These are phyloP conservation scores for Licmophora abbreviata DNA, from an alignment of 108 stramenopile species.

Conservation along the genomic window DNA sequence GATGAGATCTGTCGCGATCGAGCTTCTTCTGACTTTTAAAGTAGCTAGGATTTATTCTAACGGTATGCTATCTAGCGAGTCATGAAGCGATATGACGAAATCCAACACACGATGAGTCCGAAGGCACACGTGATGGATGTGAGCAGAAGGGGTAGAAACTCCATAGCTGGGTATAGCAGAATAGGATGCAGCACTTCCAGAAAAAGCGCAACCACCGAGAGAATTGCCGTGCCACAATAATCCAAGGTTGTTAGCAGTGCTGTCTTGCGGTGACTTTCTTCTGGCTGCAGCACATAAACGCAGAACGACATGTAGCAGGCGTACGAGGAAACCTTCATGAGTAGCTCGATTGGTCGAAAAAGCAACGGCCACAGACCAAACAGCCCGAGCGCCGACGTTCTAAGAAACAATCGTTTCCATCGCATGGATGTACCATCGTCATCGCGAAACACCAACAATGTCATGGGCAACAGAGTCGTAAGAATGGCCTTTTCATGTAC, in stretches of 20 bases:
- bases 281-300: conserved; percentile 4
- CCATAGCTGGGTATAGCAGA: conserved; percentile 34
- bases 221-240: conserved; percentile 8
- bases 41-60: no score
- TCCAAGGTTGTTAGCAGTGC: conserved; percentile 9
- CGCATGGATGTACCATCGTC: conserved; percentile 10
- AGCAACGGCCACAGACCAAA: conserved; percentile 67
- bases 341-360: conserved; percentile 50
- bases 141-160: conserved; percentile 71
- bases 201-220: conserved; percentile 23
- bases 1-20: no score
- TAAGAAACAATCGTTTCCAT: conserved; percentile 37
- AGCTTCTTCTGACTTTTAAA: no score
- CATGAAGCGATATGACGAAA: conserved; percentile 20
- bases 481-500: conserved; percentile 97
- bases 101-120: conserved; percentile 60
- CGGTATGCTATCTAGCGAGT: no score
- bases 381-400: conserved; percentile 42
- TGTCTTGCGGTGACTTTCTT: conserved; percentile 6
- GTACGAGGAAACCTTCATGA: conserved; percentile 41
- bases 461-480: conserved; percentile 69
- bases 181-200: conserved; percentile 54
- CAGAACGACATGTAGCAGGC: conserved; percentile 38
- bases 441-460: conserved; percentile 25
- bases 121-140: conserved; percentile 57